A percentile compares a stretch with the other conserved stretches of the same genome.
Conservation (phyloP, 495 filamentous ascomycete genomes). For the Penicillium crystallinum region DNA sequence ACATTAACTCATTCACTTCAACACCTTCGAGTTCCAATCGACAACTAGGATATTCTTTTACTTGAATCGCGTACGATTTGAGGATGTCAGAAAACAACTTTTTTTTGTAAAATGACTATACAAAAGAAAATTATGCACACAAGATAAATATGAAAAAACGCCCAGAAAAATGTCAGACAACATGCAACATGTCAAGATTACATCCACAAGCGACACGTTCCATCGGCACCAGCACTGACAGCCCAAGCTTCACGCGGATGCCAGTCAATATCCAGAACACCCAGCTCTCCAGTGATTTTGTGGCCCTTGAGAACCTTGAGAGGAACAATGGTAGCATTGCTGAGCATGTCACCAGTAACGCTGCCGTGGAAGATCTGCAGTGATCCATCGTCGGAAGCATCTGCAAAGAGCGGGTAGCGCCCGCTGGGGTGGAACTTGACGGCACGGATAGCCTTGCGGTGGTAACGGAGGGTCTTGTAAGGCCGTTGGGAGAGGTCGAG, state of each 20-base stretch:
- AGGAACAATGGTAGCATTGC: constrained; percentile 92
- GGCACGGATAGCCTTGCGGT: constrained; percentile 80
- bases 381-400: constrained; percentile 88
- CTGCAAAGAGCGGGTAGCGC: constrained; percentile 79
- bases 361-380: constrained; percentile 96
- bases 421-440: constrained; percentile 81
- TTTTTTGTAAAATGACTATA: constrained; percentile 28
- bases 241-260: constrained; percentile 88
- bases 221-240: constrained; percentile 91
- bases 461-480: constrained; percentile 94
- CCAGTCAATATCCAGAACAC: constrained; percentile 93
- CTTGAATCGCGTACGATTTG: not conserved
- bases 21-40: too few species aligned
- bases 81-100: constrained; percentile 13
- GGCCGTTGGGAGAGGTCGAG: constrained; percentile 83
- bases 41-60: too few species aligned
- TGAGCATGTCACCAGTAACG: constrained; percentile 87
- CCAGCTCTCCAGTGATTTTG: constrained; percentile 67
- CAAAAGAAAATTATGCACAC: constrained; percentile 27
- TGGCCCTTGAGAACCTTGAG: constrained; percentile 92
- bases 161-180: constrained; percentile 17
- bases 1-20: not conserved
- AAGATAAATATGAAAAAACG: constrained; percentile 17
- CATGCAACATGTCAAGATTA: constrained; percentile 34
- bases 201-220: constrained; percentile 76